Base-by-base conservation (phyloP, 2,329 filamentous ascomycete species). In the Ophiocordyceps unilateralis region DNA sequence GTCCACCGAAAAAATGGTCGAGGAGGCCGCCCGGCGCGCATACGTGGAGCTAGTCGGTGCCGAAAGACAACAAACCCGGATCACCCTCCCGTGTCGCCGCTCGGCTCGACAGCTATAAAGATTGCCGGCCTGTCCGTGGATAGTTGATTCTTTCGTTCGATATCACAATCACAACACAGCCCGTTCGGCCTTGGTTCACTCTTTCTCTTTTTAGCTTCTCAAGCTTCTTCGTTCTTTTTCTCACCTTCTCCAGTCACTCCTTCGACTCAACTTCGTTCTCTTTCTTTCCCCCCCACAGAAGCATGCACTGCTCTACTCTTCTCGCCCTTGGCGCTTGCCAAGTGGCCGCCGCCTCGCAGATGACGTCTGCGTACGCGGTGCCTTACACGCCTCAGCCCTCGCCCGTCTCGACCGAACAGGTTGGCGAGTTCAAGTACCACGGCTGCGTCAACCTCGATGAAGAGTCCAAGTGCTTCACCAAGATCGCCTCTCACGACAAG, bases 401-500 rank as follows among this genome's bases (percentile, higher is more conserved):
- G 20, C 20, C 34, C 3, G 32, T 15, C n/a, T n/a, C 32, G n/a
- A 19, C 17, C 17, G 6, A 36, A 4, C 14, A 22, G 4, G 36
- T 53, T 3, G 44, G 43, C 5, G 46, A 49, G 44, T 58, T 55
- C 45, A 39, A 43, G 19, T 42, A 53, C 34, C 48, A 49, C 23
- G 58, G 56, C 40, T 60, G 58, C 43, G 47, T 50, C 32, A 39
- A 41, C 14, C 55, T 52, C n/a, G 17, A 36, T 9, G 32, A 36
- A 19, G 32, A 19, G 2, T 17, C 39, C 1, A 42, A 37, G 0
- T 48, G 45, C 6, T 57, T 55, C 46, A 49, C 51, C 7, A 49
- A 45, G 21, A 22, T 45, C 3, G 45, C 46, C 1, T 19, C 46
- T 2, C 46, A 46, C 5, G 34, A 26, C 6, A 12, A 45, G 15